Conservation (phyloP, 805 yeast genomes). For the Helenozyma rhizophorensis region DNA sequence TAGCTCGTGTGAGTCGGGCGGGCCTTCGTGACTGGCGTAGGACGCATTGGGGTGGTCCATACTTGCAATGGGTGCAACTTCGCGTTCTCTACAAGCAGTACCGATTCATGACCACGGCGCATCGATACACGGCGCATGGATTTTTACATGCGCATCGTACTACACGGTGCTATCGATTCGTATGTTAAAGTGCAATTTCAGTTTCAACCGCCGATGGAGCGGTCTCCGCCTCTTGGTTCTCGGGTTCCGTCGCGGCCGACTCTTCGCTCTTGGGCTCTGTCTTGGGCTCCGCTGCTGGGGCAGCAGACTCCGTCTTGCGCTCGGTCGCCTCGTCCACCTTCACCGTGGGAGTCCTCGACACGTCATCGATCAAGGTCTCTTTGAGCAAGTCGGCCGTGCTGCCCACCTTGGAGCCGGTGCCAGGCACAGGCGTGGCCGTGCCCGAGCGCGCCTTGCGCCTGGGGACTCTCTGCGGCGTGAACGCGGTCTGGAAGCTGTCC, state of each 20-base stretch:
- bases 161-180: no score
- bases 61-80: no score
- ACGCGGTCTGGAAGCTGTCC: conserved; percentile 33
- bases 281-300: no score
- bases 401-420: conserved; percentile 19
- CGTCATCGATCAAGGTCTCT: conserved; percentile 39
- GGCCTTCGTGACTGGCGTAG: conserved; percentile 1
- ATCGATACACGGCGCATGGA: no score
- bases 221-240: not conserved
- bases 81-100: no score
- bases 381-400: conserved; percentile 32
- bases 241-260: conserved; percentile 1
- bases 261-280: conserved; percentile 3
- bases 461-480: conserved; percentile 29
- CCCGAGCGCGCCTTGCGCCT: conserved; percentile 5
- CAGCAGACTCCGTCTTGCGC: no score
- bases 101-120: no score
- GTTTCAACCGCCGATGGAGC: conserved; percentile 1
- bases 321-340: no score
- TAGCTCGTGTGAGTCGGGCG: not conserved
- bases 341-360: no score
- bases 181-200: conserved; percentile 5
- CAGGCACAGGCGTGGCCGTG: not conserved
- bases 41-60: conserved; percentile 1
- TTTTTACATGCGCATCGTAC: no score